Percentiles rank a stretch among this genome's conserved stretches.
These are phyloP conservation scores for Astraeus odoratus DNA, from an alignment of 768 basidiomycete species.

Conservation along the genomic window DNA sequence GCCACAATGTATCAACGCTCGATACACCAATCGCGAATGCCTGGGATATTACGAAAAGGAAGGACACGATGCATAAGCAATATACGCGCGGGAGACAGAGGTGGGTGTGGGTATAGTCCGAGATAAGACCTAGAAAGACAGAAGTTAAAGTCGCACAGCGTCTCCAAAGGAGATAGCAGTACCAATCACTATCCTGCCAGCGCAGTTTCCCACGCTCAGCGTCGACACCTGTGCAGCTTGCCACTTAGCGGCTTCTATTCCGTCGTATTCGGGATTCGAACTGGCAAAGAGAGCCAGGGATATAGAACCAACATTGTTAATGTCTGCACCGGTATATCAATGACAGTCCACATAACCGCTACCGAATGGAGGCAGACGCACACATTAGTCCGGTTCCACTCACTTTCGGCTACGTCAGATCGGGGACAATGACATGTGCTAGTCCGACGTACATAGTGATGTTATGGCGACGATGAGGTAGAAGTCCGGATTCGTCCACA, in stretches of 20 bases:
- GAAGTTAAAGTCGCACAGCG: background rate
- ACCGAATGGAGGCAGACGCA: slow-evolving; percentile 29
- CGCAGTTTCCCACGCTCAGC: slow-evolving; percentile 75
- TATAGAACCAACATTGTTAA: slow-evolving; percentile 81
- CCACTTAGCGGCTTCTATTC: slow-evolving; percentile 57
- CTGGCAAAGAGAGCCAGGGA: slow-evolving; percentile 62
- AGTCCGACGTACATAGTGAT: slow-evolving; percentile 43
- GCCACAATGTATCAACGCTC: slow-evolving; percentile 63
- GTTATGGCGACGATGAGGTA: slow-evolving; percentile 56
- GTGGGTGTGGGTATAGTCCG: slow-evolving; percentile 58
- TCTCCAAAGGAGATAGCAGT: background rate
- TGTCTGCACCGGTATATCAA: slow-evolving; percentile 65
- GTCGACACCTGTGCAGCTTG: slow-evolving; percentile 83
- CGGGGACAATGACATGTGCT: background rate
- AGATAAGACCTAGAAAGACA: slow-evolving; percentile 50
- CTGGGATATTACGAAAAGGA: slow-evolving; percentile 69
- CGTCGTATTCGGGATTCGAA: slow-evolving; percentile 55
- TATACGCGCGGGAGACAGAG: slow-evolving; percentile 61
- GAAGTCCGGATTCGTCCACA: slow-evolving; percentile 53
- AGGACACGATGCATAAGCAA: slow-evolving; percentile 57
- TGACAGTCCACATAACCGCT: no score
- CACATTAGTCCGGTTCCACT: slow-evolving; percentile 76
- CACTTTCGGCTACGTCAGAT: slow-evolving; percentile 27
- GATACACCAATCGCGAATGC: slow-evolving; percentile 46
- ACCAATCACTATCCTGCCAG: slow-evolving; percentile 76